A percentile compares a stretch with the other conserved stretches of the same genome.
Evolutionary conservation across 129 eudicot species (phyloP).

Genomic region (Tanacetum coccineum): DNA sequence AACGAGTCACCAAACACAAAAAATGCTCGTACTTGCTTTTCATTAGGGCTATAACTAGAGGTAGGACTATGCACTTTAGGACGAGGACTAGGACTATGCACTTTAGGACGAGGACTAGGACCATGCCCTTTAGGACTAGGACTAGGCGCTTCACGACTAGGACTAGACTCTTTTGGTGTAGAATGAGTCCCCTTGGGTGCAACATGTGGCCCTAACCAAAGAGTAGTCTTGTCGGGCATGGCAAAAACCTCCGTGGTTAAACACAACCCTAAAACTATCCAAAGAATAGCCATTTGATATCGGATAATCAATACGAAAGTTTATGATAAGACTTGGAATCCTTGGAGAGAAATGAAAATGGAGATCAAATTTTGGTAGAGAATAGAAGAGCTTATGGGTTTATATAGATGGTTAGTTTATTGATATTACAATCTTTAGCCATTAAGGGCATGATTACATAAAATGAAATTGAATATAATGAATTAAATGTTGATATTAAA

Average conservation of each 20-base stretch:
- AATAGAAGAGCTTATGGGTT: constrained; percentile 14
- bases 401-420: constrained; percentile 29
- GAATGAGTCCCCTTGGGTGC: neutral
- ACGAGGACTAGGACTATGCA: neutral
- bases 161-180: neutral
- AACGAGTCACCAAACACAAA: constrained; percentile 60
- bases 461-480: neutral
- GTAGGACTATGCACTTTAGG: neutral
- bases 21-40: constrained; percentile 37
- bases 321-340: neutral
- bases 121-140: constrained; percentile 8
- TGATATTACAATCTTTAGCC: neutral
- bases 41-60: constrained; percentile 8
- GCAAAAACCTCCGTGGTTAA: neutral
- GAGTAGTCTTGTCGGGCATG: constrained; percentile 1
- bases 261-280: constrained; percentile 24
- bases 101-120: neutral
- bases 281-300: constrained; percentile 8
- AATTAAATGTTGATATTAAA: constrained; percentile 23
- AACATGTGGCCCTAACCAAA: neutral
- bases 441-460: neutral
- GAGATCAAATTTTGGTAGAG: neutral
- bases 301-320: neutral
- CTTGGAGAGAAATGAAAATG: neutral
- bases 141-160: neutral